Evolutionary conservation across 2,329 filamentous ascomycete species (phyloP), one percentile per base, ranked within the genome.

Genomic region (Nemania sp.): DNA sequence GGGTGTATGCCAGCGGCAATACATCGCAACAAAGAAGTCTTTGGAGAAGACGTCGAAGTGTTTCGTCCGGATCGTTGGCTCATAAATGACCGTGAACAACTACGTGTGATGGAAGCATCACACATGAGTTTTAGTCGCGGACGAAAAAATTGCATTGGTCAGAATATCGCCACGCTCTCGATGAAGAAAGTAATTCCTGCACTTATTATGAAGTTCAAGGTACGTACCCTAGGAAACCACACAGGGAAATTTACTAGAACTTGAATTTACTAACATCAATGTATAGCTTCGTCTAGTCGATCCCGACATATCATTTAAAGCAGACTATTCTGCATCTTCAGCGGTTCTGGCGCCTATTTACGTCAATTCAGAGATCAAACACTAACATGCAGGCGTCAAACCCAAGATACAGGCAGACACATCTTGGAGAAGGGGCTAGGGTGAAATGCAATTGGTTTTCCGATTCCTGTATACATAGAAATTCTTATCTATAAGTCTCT

Each of bases 111-210:
- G 63, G 64, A 65, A 30, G 61, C 63, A 8, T 37, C 60, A 19
- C 62, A 64, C 26, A 63, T 66, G 60, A 62, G 63, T 2, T 67
- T 67, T 22, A 65, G 64, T 46, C 60, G 64, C 3, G 64, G 64
- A 8, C 55, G 58, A 24, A 56, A 61, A 17, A 57, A 30, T 11
- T 66, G 62, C 28, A 22, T 65, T 7, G 64, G 64, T 2, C 59
- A 63, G 48, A 42, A 65, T 34, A 63, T 67, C 33, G 64, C 62
- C 9, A 40, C 61, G 2, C 36, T 67, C 48, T 61, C 62, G 33
- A 65, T 67, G 57, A 67, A 64, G 45, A 65, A 66, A 44, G 51
- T 62, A 3, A 40, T 65, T 15, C 56, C 64, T 22, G 63, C 64
- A 6, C 28, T 66, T 8, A 11, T 66, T 11, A 63, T 61, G 62